These are phyloP conservation scores for Penicillium canescens DNA, from an alignment of 495 filamentous ascomycete genomes.

Conservation along the genomic window DNA sequence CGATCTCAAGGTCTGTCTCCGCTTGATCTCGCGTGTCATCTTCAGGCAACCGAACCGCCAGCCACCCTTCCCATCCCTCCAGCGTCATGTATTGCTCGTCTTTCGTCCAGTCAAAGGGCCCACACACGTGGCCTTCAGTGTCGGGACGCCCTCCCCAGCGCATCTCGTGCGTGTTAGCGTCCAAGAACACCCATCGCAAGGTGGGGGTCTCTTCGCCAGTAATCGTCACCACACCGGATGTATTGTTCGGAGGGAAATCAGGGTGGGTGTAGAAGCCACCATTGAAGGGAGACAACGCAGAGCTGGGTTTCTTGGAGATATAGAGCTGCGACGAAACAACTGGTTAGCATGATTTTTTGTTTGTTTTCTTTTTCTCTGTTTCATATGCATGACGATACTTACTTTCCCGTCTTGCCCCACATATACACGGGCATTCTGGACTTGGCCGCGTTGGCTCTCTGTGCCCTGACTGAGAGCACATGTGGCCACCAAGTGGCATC, in stretches of 20 bases:
- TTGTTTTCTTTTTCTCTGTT: not conserved
- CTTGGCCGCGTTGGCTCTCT: conserved; percentile 16
- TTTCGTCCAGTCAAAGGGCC: conserved; percentile 31
- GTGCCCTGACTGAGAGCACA: conserved; percentile 22
- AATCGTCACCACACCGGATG: conserved; percentile 24
- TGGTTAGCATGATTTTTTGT: not conserved
- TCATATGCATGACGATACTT: conserved; percentile 14
- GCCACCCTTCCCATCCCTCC: conserved; percentile 27
- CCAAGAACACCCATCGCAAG: conserved; percentile 31
- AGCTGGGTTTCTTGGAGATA: conserved; percentile 24
- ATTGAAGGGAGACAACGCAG: conserved; percentile 25
- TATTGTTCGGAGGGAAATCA: conserved; percentile 24
- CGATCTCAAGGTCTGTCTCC: conserved; percentile 15
- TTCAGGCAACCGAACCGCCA: conserved; percentile 24
- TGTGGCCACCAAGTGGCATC: conserved; percentile 22
- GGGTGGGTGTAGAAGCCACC: conserved; percentile 27
- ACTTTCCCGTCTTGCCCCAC: conserved; percentile 29
- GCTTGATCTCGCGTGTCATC: conserved; percentile 12
- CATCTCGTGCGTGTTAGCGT: conserved; percentile 22
- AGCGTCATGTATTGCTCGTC: conserved; percentile 25
- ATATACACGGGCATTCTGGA: conserved; percentile 29
- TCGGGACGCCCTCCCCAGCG: conserved; percentile 29
- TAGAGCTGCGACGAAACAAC: conserved; percentile 19
- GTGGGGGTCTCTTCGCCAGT: conserved; percentile 26
- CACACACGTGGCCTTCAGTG: conserved; percentile 23